A percentile compares a stretch with the other conserved stretches of the same genome.
Conservation (phyloP, 2,329 filamentous ascomycete genomes). For the Cercospora zeae-maydis region DNA sequence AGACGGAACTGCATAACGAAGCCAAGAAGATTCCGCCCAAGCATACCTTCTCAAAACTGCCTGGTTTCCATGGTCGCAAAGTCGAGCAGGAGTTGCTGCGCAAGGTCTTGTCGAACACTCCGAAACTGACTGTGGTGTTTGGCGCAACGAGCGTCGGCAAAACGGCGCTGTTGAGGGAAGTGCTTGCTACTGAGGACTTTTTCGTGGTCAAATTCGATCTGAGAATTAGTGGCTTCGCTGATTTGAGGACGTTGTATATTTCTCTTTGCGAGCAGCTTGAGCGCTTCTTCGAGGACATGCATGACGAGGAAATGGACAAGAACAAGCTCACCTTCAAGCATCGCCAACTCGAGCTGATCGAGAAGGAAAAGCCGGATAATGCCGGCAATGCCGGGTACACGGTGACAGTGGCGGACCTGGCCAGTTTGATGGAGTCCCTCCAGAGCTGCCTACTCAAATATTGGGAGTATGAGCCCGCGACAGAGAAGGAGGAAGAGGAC, state of each 20-base stretch:
- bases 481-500: not conserved
- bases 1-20: slow-evolving; percentile 18
- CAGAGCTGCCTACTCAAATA: slow-evolving; percentile 24
- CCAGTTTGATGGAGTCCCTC: slow-evolving; percentile 22
- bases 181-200: slow-evolving; percentile 22
- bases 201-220: slow-evolving; percentile 24
- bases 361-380: slow-evolving; percentile 20
- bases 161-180: slow-evolving; percentile 21
- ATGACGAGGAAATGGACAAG: slow-evolving; percentile 23
- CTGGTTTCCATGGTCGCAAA: slow-evolving; percentile 20
- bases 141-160: slow-evolving; percentile 23
- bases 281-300: slow-evolving; percentile 21
- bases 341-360: slow-evolving; percentile 15
- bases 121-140: slow-evolving; percentile 22
- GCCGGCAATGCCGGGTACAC: slow-evolving; percentile 15
- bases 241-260: slow-evolving; percentile 19
- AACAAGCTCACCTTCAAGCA: slow-evolving; percentile 21
- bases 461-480: slow-evolving; percentile 18
- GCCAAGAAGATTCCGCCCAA: slow-evolving; percentile 20
- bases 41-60: slow-evolving; percentile 20
- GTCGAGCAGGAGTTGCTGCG: slow-evolving; percentile 18
- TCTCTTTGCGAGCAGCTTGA: slow-evolving; percentile 21
- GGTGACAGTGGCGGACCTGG: slow-evolving; percentile 20
- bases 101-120: slow-evolving; percentile 17
- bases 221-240: slow-evolving; percentile 21